Conservation (phyloP, 2,329 filamentous ascomycete genomes). For the Cucurbitaria berberidis region DNA sequence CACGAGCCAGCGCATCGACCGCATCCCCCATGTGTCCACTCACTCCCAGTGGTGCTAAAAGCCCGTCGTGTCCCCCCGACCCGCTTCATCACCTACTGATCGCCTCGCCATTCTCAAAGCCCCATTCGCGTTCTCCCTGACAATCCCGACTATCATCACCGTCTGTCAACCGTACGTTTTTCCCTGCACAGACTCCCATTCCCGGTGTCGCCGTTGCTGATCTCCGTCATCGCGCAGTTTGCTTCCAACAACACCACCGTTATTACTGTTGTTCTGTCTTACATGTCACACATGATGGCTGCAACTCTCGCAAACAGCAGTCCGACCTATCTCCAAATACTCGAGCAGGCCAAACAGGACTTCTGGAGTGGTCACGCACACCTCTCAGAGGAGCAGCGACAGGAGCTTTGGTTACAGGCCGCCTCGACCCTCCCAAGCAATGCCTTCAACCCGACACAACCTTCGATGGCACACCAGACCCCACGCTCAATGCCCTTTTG, state of each 20-base stretch:
- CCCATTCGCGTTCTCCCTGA: constrained; percentile 14
- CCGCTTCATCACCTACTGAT: constrained; percentile 32
- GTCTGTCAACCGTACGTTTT: constrained; percentile 23
- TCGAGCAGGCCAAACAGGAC: constrained; percentile 45
- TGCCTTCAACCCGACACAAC: constrained; percentile 22
- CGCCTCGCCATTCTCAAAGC: constrained; percentile 31
- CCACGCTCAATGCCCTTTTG: constrained; percentile 44
- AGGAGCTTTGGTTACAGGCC: constrained; percentile 44
- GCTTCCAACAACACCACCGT: constrained; percentile 17
- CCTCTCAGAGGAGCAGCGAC: constrained; percentile 44
- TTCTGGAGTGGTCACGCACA: constrained; percentile 44
- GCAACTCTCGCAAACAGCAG: constrained; percentile 28
- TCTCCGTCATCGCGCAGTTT: constrained; percentile 28
- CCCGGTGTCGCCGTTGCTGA: constrained; percentile 25
- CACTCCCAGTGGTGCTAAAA: constrained; percentile 35
- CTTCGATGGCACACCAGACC: constrained; percentile 35
- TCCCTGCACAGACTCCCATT: constrained; percentile 15
- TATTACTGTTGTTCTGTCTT: constrained; percentile 7
- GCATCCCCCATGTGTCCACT: constrained; percentile 11
- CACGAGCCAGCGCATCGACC: constrained; percentile 44
- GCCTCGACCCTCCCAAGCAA: constrained; percentile 25
- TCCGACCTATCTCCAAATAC: constrained; percentile 31
- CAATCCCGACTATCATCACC: not conserved
- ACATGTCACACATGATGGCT: constrained; percentile 30
- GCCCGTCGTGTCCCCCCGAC: constrained; percentile 29